A percentile compares a stretch with the other conserved stretches of the same genome.
These are phyloP conservation scores for Phyllosticta citriasiana DNA, from an alignment of 2,329 filamentous ascomycete species.

Conservation along the genomic window DNA sequence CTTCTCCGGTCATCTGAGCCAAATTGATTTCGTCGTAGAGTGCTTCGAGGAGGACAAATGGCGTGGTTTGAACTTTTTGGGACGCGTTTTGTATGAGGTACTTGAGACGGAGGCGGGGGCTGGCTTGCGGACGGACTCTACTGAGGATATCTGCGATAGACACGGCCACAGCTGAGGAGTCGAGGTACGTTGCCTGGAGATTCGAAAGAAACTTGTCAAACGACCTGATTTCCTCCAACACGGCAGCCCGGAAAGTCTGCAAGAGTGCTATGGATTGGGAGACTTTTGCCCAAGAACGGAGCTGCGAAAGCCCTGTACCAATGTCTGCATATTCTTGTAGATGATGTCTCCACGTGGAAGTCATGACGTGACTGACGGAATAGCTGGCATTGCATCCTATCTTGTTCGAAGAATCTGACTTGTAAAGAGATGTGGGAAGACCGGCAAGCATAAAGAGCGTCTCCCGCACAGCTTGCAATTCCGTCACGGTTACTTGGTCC, in stretches of 20 bases:
- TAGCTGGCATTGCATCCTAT: constrained; percentile 28
- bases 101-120: constrained; percentile 51
- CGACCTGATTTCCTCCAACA: constrained; percentile 45
- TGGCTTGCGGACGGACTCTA: constrained; percentile 45
- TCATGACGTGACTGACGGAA: constrained; percentile 28
- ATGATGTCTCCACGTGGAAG: constrained; percentile 25
- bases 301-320: constrained; percentile 36
- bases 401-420: constrained; percentile 11
- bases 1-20: constrained; percentile 60
- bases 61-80: constrained; percentile 24
- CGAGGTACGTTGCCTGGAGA: constrained; percentile 52
- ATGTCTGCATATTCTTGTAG: constrained; percentile 37
- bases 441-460: constrained; percentile 78
- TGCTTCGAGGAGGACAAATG: constrained; percentile 69
- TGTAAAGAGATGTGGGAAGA: constrained; percentile 63
- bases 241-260: constrained; percentile 60
- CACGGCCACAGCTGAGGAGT: constrained; percentile 47
- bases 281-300: constrained; percentile 40
- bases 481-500: constrained; percentile 42
- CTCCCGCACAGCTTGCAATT: constrained; percentile 66
- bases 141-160: constrained; percentile 56
- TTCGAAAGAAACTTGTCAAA: constrained; percentile 51
- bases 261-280: constrained; percentile 33
- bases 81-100: constrained; percentile 41
- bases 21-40: constrained; percentile 61